Base-by-base conservation (phyloP, 2,329 filamentous ascomycete species). In the Helotiales sp. region DNA sequence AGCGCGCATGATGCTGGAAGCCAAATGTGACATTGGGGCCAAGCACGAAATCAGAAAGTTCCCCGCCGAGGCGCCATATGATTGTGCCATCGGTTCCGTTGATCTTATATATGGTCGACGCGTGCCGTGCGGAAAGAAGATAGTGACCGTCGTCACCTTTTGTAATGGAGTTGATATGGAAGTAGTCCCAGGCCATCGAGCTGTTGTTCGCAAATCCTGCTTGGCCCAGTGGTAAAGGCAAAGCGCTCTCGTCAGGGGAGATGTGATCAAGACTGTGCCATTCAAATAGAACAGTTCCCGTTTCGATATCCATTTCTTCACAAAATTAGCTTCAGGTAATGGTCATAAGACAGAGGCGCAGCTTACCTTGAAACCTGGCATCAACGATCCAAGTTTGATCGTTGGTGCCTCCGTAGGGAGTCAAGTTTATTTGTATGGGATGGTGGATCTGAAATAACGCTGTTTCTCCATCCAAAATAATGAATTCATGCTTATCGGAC, bases 381-480 rank as follows among this genome's bases (percentile, higher is more conserved):
- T 83, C 76, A 2, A 82, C 79, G 64, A 83, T 81, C 81, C 81
- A 83, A 57, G 81, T 76, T 64, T 83, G 79, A 58, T 79, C 75
- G 0, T 72, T 61, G 46, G 71, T 75, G 3, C 70, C 79, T 24
- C 80, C 80, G 69, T 73, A 83, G 1, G 69, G 62, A 4, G 71
- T 72, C 30, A 83, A 67, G 42, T 81, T 73, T 6, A 67, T 69
- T 1, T 76, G 77, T 5, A 79, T 73, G 1, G 80, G 79, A 63
- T 82, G 76, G 54, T 82, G 82, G 30, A 82, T 76, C 62, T 82
- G 75, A 33, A 84, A 79, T 40, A 84, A 67, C 0, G 76, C 81
- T 1, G 81, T 82, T 58, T 79, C 70, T 54, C 80, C 80, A 58
- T 81, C 74, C 54, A 82, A 70, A 24, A 84, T 73, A 42, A 78